A percentile compares a stretch with the other conserved stretches of the same genome.
Conservation (phyloP, 495 filamentous ascomycete species). For the Lophium mytilinum region DNA sequence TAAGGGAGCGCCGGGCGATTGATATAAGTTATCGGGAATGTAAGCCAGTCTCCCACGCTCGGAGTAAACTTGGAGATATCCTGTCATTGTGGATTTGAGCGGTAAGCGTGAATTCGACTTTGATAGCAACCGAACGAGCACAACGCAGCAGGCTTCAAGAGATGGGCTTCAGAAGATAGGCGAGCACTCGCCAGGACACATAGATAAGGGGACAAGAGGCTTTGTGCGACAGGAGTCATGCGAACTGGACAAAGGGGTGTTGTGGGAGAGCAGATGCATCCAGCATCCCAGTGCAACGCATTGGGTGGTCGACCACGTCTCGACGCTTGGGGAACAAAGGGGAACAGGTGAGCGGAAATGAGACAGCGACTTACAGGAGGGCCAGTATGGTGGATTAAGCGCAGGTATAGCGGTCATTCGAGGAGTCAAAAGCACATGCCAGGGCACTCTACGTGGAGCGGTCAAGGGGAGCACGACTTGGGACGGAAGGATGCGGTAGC, state of each 20-base stretch:
- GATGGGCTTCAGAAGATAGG: no score
- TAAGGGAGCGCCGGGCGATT: conserved; percentile 3
- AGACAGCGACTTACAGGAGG: conserved; percentile 21
- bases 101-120: not conserved
- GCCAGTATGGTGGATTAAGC: not conserved
- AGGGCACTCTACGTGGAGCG: conserved; percentile 11
- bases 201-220: not conserved
- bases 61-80: conserved; percentile 18
- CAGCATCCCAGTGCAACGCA: conserved; percentile 13
- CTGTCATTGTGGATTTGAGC: conserved; percentile 16
- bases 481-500: conserved; percentile 16
- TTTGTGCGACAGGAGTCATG: conserved; percentile 22
- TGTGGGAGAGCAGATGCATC: conserved; percentile 8
- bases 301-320: conserved; percentile 11
- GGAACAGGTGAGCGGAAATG: conserved; percentile 10
- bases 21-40: conserved; percentile 18
- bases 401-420: conserved; percentile 2
- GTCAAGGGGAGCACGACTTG: not conserved
- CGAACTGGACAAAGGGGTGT: conserved; percentile 20
- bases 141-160: no score
- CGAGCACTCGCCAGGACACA: not conserved
- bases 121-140: no score
- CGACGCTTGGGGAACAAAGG: conserved; percentile 19
- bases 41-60: conserved; percentile 23
- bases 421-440: conserved; percentile 14